phyloP scores from a whole-genome alignment of 768 basidiomycete species.

The Lactarius hatsudake region DNA sequence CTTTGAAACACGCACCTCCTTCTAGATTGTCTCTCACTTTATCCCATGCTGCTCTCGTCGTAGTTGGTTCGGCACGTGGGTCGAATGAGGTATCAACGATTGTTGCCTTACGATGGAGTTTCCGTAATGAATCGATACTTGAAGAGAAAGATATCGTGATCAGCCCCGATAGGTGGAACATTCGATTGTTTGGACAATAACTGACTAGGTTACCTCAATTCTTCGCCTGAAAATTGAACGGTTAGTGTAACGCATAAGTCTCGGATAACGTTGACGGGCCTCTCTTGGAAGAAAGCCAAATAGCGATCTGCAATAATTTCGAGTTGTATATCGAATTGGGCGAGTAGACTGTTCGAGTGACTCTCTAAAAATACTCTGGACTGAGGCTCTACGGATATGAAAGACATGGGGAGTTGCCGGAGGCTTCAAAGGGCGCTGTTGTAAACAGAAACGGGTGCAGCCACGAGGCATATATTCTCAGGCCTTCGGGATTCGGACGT shows the following conservation, averaged over 20 bases:
- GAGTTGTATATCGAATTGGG: background rate
- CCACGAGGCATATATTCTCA: background rate
- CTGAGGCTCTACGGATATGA: background rate
- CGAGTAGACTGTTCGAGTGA: background rate
- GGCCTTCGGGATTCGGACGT: background rate
- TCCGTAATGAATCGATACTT: background rate
- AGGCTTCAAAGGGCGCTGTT: background rate
- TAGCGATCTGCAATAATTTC: background rate
- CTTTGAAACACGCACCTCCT: background rate
- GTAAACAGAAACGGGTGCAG: background rate
- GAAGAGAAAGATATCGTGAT: background rate
- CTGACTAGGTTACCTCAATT: background rate
- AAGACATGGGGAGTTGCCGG: background rate
- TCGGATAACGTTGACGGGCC: background rate
- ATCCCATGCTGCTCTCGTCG: background rate
- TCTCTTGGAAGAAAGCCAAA: background rate
- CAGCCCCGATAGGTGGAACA: background rate
- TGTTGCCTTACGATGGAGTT: background rate
- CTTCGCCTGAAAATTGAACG: background rate
- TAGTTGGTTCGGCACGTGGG: background rate
- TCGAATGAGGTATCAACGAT: background rate
- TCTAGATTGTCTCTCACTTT: background rate
- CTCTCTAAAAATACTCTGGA: background rate
- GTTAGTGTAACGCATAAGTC: background rate
- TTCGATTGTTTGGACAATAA: background rate